Evolutionary conservation across 768 basidiomycete genomes (phyloP), one percentile per base, ranked within the genome.

Genomic region (Suillus placidus): DNA sequence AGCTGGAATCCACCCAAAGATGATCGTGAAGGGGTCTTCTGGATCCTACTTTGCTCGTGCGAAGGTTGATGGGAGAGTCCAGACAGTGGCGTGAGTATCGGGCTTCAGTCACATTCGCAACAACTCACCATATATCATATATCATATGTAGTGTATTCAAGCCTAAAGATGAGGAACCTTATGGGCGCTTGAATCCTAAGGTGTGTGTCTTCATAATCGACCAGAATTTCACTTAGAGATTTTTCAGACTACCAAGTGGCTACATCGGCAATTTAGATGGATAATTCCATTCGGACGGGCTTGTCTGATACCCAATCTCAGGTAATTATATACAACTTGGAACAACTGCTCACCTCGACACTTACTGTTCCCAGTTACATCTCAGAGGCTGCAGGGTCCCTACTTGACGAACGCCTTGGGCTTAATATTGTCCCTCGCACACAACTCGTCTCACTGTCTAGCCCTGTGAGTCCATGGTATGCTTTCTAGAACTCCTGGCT

Each of bases 11-110:
- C 93, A 96, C 71, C 94, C 94, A 12, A 93, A 94, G 76, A 92
- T 96, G 87, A 96, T 96, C 60, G 78, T 86, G 6, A 95, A 94
- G 72, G 95, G 95, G 13, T 94, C 92, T 2, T 93, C 91, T 6
- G 95, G 95, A 0, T 93, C 92, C 55, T 97, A 97, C 77, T 96
- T 96, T 77, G 93, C 92, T n/a, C 87, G 92, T 64, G 86, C 89
- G 1, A 94, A 90, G 77, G 79, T 82, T n/a, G 90, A 92, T 16
- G 90, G 90, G 26, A 81, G 84, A 54, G 84, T 93, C 8, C 89
- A 91, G 67, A 93, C 91, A 16, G 88, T 94, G 52, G 92, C 90
- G 92, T 93, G 72, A 76, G 91, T 80, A 26, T 16, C 6, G 20
- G 62, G 30, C 12, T 57, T 9, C 40, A 57, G 34, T n/a, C 20